These are phyloP conservation scores for Stygiomarasmius scandens DNA, from an alignment of 1,284 basidiomycete species.

Conservation along the genomic window DNA sequence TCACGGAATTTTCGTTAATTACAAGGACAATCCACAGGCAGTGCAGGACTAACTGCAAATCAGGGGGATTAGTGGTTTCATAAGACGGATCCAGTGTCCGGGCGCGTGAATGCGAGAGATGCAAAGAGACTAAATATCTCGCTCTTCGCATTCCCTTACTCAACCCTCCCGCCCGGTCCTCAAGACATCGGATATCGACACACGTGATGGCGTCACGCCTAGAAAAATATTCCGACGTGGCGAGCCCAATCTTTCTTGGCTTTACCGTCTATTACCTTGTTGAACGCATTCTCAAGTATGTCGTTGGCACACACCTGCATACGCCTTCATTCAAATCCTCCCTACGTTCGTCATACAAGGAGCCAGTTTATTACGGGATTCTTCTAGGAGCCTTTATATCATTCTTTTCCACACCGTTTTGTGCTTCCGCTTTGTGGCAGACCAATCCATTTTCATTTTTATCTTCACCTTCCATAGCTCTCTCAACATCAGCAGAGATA, in stretches of 20 bases:
- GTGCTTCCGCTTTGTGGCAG: constrained; percentile 5
- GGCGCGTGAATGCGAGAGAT: too few relatives aligned
- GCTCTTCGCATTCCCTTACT: too few relatives aligned
- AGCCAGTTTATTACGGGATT: constrained; percentile 19
- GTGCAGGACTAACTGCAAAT: too few relatives aligned
- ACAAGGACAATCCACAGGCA: too few relatives aligned
- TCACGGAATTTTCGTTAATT: too few relatives aligned
- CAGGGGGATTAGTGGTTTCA: too few relatives aligned
- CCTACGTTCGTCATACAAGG: constrained; percentile 11
- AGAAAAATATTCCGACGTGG: not conserved
- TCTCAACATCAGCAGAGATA: constrained; percentile 11
- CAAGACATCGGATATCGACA: too few relatives aligned
- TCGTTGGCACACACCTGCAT: not conserved
- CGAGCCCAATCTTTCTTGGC: not conserved
- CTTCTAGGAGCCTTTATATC: constrained; percentile 17
- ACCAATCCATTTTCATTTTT: not conserved
- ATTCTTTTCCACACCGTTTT: constrained; percentile 16
- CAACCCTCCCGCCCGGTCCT: too few relatives aligned
- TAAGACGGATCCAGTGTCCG: too few relatives aligned
- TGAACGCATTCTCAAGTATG: not conserved
- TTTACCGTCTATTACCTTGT: constrained; percentile 7
- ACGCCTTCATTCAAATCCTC: constrained; percentile 1
- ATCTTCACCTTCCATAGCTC: not conserved
- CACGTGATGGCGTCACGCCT: not conserved
- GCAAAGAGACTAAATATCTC: too few relatives aligned